These are phyloP conservation scores for Vitis rupestris DNA, from an alignment of 164 flowering plant genomes.

Conservation along the genomic window DNA sequence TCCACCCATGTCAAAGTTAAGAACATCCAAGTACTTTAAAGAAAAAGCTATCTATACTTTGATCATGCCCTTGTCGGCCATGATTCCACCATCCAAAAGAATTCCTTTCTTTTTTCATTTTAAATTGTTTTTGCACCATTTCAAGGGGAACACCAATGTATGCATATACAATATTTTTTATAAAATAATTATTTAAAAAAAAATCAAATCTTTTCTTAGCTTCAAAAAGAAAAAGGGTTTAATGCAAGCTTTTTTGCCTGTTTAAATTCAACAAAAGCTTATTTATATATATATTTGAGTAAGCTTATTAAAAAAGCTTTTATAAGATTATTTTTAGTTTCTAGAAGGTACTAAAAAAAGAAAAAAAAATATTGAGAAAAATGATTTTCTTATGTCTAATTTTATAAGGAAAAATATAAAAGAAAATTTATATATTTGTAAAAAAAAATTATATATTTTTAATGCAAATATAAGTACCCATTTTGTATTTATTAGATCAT, in stretches of 20 bases:
- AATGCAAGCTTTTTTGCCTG: neutral
- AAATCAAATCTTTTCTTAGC: neutral
- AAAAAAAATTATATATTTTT: too few relatives aligned
- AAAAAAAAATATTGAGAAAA: too few relatives aligned
- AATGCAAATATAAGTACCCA: too few relatives aligned
- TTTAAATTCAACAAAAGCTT: too few relatives aligned
- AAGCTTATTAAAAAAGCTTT: too few relatives aligned
- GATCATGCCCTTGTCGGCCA: constrained; percentile 47
- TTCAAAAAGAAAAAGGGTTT: neutral
- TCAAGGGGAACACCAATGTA: neutral
- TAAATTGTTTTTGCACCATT: neutral
- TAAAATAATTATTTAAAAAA: neutral
- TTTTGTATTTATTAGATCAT: neutral
- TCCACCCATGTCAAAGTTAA: constrained; percentile 33
- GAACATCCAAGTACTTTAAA: constrained; percentile 28
- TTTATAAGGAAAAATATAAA: too few relatives aligned
- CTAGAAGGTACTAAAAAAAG: too few relatives aligned
- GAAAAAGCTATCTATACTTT: constrained; percentile 21
- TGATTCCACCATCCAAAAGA: constrained; percentile 23
- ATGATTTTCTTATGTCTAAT: too few relatives aligned
- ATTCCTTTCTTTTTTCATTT: constrained; percentile 1
- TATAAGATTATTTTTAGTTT: too few relatives aligned
- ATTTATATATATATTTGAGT: too few relatives aligned
- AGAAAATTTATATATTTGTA: too few relatives aligned
- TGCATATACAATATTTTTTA: neutral